phyloP scores from a whole-genome alignment of 1,139 yeast genomes.

The Suhomyces coccinellae region DNA sequence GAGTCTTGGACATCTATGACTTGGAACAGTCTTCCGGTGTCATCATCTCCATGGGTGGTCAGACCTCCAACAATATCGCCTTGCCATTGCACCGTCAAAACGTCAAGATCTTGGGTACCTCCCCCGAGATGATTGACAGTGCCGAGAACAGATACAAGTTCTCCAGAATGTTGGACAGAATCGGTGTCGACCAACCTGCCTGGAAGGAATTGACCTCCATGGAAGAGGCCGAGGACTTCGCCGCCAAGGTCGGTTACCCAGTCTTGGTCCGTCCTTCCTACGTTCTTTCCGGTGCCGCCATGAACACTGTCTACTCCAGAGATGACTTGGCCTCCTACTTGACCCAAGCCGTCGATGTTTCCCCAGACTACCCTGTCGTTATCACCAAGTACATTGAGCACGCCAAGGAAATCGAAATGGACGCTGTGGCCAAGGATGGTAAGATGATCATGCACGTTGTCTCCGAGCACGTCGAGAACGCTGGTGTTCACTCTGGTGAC shows the following conservation, averaged over 20 bases:
- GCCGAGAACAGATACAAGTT: constrained; percentile 98
- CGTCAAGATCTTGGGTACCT: constrained; percentile 93
- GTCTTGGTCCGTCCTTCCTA: constrained; percentile 97
- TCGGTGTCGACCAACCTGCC: constrained; percentile 98
- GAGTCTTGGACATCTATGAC: constrained; percentile 94
- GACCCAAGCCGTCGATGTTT: constrained; percentile 93
- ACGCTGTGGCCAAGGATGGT: constrained; percentile 96
- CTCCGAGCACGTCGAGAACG: constrained; percentile 98
- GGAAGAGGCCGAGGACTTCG: constrained; percentile 91
- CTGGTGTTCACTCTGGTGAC: constrained; percentile 99
- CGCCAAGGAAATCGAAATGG: constrained; percentile 98
- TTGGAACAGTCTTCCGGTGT: constrained; percentile 91
- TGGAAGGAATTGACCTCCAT: constrained; percentile 97
- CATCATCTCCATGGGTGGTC: constrained; percentile 98
- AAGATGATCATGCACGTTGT: constrained; percentile 95
- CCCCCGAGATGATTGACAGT: constrained; percentile 97
- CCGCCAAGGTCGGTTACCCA: constrained; percentile 89
- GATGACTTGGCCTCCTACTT: constrained; percentile 87
- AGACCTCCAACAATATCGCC: constrained; percentile 96
- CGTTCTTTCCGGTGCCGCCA: constrained; percentile 98
- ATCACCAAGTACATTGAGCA: constrained; percentile 96
- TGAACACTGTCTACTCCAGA: constrained; percentile 92
- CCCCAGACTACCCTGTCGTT: constrained; percentile 97
- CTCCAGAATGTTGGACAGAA: constrained; percentile 94
- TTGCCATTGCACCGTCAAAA: constrained; percentile 90